Evolutionary conservation across 2,329 filamentous ascomycete species (phyloP), one percentile per base, ranked within the genome.

Genomic region (Diaporthe nobilis): DNA sequence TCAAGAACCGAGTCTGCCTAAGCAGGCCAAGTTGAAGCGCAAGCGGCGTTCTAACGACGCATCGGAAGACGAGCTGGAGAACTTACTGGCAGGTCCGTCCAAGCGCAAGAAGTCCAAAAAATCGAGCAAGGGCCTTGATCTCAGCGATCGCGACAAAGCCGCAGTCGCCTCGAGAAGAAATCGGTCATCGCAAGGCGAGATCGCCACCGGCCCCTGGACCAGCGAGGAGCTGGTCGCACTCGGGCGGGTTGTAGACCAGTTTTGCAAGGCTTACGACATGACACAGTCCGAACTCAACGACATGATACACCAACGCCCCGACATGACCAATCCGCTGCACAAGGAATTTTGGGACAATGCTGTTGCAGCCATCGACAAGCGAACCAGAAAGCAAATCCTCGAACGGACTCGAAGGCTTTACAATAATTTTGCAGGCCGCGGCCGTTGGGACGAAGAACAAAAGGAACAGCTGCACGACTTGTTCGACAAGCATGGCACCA

Each of bases 381-480:
- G 90, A 15, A 84, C 86, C n/a, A 85, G 88, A 15, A 85, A 88
- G 76, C 90, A 89, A 79, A 81, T 92, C 10, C 88, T 90, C 75
- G 87, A 89, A 72, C 86, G 89, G 77, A 90, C 89, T 44, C 89
- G 92, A 65, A 89, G 92, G 71, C 87, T 89, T 39, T 95, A 91
- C 77, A 91, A 94, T 84, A 92, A 92, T 76, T 94, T 88, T 79
- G 87, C 89, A 17, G 89, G 88, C 6, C 90, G 91, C 44, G 90
- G 89, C 4, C 81, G 84, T 3, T 94, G 92, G 92, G 90, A 88
- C 0, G 75, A 81, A 2, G 89, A 92, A 57, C 88, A 94, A 78
- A 91, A 93, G 73, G 83, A 89, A 12, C 85, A 89, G 74, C 82
- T 94, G 9, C 83, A 80, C 6, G 77, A 84, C 1, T 82, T 90